Conservation (phyloP, 1,284 basidiomycete species). For the Sanguinoderma infundibulare region DNA sequence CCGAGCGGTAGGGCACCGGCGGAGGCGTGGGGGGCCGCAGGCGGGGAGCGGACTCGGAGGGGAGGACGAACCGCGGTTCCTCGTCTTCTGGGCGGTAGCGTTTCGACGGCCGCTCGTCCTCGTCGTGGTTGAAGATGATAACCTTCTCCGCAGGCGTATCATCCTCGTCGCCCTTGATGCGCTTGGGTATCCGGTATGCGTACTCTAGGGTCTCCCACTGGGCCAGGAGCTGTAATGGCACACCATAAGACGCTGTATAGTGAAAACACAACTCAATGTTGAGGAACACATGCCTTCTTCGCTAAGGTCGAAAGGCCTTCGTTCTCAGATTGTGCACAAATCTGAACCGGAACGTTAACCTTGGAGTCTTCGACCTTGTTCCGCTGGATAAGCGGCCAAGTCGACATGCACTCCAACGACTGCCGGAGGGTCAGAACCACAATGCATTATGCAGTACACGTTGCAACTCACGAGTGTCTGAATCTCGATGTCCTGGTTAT, state of each 20-base stretch:
- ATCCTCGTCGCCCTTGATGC: conserved; percentile 46
- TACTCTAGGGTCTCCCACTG: conserved; percentile 79
- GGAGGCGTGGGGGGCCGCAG: conserved; percentile 13
- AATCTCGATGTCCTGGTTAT: conserved; percentile 76
- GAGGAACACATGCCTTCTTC: conserved; percentile 51
- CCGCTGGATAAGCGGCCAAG: conserved; percentile 86
- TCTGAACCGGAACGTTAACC: conserved; percentile 71
- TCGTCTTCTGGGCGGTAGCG: conserved; percentile 32
- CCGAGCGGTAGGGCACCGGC: neutral
- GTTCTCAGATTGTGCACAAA: conserved; percentile 58
- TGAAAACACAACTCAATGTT: too few relatives aligned
- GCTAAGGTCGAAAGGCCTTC: conserved; percentile 60
- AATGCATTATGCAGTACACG: too few relatives aligned
- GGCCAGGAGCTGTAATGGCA: conserved; percentile 57
- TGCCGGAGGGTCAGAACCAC: conserved; percentile 35
- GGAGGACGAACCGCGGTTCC: conserved; percentile 26
- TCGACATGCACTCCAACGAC: conserved; percentile 76
- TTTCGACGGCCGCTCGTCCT: conserved; percentile 38
- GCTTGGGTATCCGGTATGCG: conserved; percentile 87
- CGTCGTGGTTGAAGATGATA: conserved; percentile 22
- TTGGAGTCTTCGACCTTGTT: conserved; percentile 95
- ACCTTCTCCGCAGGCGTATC: conserved; percentile 20
- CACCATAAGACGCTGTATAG: neutral
- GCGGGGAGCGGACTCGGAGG: conserved; percentile 7
- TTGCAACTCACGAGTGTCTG: conserved; percentile 58